These are phyloP conservation scores for Penicillium bovifimosum DNA, from an alignment of 495 filamentous ascomycete species.

Conservation along the genomic window DNA sequence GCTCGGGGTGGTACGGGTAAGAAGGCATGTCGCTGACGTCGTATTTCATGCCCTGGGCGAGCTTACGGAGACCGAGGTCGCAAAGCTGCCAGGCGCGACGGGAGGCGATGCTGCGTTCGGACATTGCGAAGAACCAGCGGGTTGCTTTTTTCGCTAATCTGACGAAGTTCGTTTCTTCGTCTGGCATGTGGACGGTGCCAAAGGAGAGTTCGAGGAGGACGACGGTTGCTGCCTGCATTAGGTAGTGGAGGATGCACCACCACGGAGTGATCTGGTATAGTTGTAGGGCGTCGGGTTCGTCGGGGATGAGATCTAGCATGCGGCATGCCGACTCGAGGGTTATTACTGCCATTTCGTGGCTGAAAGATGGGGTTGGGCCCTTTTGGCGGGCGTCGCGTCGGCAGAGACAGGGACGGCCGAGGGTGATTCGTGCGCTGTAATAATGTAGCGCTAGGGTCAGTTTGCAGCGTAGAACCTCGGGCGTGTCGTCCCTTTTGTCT, in stretches of 20 bases:
- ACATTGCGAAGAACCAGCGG: slow-evolving; percentile 51
- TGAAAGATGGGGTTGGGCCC: slow-evolving; percentile 39
- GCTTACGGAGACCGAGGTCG: slow-evolving; percentile 37
- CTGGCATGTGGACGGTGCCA: slow-evolving; percentile 48
- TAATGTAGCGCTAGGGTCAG: slow-evolving; percentile 53
- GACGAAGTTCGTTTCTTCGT: slow-evolving; percentile 44
- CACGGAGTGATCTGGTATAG: slow-evolving; percentile 56
- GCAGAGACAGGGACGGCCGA: slow-evolving; percentile 61
- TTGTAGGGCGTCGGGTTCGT: slow-evolving; percentile 37
- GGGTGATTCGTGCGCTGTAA: slow-evolving; percentile 54
- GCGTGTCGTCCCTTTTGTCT: slow-evolving; percentile 28
- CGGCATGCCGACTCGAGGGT: slow-evolving; percentile 51
- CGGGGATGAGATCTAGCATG: slow-evolving; percentile 51
- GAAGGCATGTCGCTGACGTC: slow-evolving; percentile 37
- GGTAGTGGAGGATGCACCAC: slow-evolving; percentile 61
- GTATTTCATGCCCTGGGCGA: slow-evolving; percentile 38
- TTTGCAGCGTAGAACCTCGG: slow-evolving; percentile 35
- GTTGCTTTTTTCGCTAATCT: slow-evolving; percentile 48
- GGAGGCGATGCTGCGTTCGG: slow-evolving; percentile 48
- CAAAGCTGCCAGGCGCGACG: slow-evolving; percentile 56
- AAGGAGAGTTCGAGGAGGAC: slow-evolving; percentile 60
- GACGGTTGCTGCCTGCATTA: slow-evolving; percentile 58
- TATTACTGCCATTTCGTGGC: slow-evolving; percentile 48
- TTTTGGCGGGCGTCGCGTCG: slow-evolving; percentile 47
- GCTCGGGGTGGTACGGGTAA: slow-evolving; percentile 19